Conservation (phyloP, 2,329 filamentous ascomycete genomes). For the Colletotrichum neosansevieriae region DNA sequence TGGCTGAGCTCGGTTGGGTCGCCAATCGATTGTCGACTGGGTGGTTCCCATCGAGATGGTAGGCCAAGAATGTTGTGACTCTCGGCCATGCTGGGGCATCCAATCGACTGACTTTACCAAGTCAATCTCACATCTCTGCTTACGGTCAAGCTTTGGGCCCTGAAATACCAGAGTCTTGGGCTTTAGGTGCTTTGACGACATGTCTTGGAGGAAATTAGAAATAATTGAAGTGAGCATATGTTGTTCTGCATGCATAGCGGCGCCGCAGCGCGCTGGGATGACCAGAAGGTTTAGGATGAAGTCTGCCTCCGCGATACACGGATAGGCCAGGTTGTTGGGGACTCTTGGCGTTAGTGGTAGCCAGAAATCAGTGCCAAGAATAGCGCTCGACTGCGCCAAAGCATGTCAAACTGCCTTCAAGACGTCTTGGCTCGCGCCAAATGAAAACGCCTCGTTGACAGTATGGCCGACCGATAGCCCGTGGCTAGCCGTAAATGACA, state of each 20-base stretch:
- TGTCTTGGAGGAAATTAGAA: slow-evolving; percentile 27
- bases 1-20: slow-evolving; percentile 31
- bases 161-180: slow-evolving; percentile 18
- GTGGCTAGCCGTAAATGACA: slow-evolving; percentile 19
- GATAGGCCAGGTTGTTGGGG: slow-evolving; percentile 15
- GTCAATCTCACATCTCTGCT: slow-evolving; percentile 24
- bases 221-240: not conserved
- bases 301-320: slow-evolving; percentile 12
- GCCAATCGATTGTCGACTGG: slow-evolving; percentile 29
- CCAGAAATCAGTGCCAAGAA: slow-evolving; percentile 16
- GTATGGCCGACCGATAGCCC: slow-evolving; percentile 33
- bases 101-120: slow-evolving; percentile 25
- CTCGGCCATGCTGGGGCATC: slow-evolving; percentile 26
- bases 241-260: not conserved
- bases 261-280: not conserved
- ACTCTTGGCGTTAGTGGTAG: slow-evolving; percentile 33
- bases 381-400: not conserved
- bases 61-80: slow-evolving; percentile 31
- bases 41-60: slow-evolving; percentile 19
- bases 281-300: not conserved
- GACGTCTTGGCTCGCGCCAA: slow-evolving; percentile 29
- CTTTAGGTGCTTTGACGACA: slow-evolving; percentile 16
- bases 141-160: slow-evolving; percentile 29
- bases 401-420: not conserved
- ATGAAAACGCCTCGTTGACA: slow-evolving; percentile 25